A percentile compares a stretch with the other conserved stretches of the same genome.
Conservation (phyloP, 2,329 filamentous ascomycete species). For the Cordyceps tenuipes region DNA sequence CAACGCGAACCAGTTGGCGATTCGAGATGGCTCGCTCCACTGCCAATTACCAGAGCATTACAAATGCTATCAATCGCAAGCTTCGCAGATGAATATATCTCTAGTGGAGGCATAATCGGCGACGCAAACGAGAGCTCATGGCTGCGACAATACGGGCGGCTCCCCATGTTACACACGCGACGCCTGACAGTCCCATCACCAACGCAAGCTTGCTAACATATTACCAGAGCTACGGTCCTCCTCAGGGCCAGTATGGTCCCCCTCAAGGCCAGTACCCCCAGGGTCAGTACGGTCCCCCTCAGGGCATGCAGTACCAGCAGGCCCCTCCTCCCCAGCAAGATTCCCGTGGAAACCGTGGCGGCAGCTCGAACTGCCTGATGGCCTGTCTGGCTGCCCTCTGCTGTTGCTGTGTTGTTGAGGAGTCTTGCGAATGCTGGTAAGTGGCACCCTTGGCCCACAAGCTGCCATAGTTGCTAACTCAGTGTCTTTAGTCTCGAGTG, state of each 20-base stretch:
- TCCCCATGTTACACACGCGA: neutral
- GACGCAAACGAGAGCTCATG: neutral
- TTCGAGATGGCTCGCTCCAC: neutral
- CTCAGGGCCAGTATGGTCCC: conserved; percentile 18
- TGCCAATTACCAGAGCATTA: neutral
- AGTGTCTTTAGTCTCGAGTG: conserved; percentile 27
- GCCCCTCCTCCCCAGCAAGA: conserved; percentile 24
- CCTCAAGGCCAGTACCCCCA: conserved; percentile 24
- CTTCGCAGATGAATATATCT: neutral
- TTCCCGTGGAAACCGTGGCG: conserved; percentile 23
- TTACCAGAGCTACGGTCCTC: conserved; percentile 23
- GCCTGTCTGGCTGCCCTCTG: conserved; percentile 41
- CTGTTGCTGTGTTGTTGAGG: conserved; percentile 43
- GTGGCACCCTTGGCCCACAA: conserved; percentile 14
- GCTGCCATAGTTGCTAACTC: conserved; percentile 12
- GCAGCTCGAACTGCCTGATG: conserved; percentile 35
- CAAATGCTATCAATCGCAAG: neutral
- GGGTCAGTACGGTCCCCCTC: conserved; percentile 30
- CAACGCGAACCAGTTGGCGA: neutral
- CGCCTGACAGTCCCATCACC: neutral
- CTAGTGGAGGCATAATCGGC: neutral
- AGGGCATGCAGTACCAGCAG: conserved; percentile 37
- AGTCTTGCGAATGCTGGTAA: conserved; percentile 43
- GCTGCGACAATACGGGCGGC: neutral
- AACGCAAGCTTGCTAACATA: neutral